Percentiles rank a stretch among this genome's conserved stretches.
Evolutionary conservation across 1,284 basidiomycete species (phyloP).

Genomic region (Austroboletus novae-zelandiae): DNA sequence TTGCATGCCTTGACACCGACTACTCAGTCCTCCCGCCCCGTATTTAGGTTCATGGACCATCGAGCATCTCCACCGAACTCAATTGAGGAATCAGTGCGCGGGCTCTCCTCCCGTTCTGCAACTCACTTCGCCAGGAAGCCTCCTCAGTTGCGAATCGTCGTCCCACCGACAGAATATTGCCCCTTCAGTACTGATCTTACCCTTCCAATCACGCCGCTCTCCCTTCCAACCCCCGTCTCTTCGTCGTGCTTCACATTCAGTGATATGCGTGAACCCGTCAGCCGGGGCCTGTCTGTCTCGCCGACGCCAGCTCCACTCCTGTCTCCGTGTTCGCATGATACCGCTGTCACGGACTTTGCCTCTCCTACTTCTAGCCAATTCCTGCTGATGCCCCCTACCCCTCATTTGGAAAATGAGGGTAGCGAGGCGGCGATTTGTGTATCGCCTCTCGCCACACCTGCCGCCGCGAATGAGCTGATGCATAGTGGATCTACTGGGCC

Average conservation of each 20-base stretch:
- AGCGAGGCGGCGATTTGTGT: slow-evolving; percentile 7
- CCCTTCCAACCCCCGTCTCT: slow-evolving; percentile 26
- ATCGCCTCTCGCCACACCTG: slow-evolving; percentile 12
- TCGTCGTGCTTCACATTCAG: slow-evolving; percentile 30
- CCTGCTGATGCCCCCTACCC: slow-evolving; percentile 29
- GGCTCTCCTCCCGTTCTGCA: slow-evolving; percentile 6
- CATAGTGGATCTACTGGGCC: slow-evolving; percentile 6
- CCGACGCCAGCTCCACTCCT: slow-evolving; percentile 8
- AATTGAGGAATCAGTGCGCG: slow-evolving; percentile 10
- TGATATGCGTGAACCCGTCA: slow-evolving; percentile 12
- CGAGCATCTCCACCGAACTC: slow-evolving; percentile 9
- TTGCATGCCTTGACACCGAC: background rate
- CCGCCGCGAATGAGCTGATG: slow-evolving; percentile 3
- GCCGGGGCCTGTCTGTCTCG: slow-evolving; percentile 6
- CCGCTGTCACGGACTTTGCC: slow-evolving; percentile 16
- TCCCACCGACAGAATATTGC: slow-evolving; percentile 35
- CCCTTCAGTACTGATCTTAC: slow-evolving; percentile 33
- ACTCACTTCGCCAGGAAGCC: slow-evolving; percentile 16
- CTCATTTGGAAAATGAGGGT: slow-evolving; percentile 9
- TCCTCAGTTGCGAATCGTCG: slow-evolving; percentile 28
- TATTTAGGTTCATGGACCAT: slow-evolving; percentile 20
- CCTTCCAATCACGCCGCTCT: slow-evolving; percentile 30
- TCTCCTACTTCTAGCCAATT: slow-evolving; percentile 35
- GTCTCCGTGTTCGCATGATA: slow-evolving; percentile 6
- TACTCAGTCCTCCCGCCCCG: background rate